Percentiles rank a stretch among this genome's conserved stretches.
These are phyloP conservation scores for Thermoascus crustaceus DNA, from an alignment of 2,329 filamentous ascomycete species.

Conservation along the genomic window DNA sequence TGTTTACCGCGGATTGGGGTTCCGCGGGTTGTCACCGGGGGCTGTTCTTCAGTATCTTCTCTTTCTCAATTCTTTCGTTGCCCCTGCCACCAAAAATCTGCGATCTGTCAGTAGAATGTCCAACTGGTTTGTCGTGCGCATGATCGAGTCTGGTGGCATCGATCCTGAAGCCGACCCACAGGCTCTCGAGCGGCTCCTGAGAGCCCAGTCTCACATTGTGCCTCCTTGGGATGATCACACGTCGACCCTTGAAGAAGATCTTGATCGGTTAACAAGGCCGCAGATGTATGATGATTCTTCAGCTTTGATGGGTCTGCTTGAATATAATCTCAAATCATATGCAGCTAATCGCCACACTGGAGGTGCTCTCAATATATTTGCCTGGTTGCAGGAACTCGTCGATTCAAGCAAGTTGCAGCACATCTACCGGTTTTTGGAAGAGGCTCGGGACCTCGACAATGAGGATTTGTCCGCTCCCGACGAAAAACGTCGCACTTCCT, in stretches of 20 bases:
- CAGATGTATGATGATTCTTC: conserved; percentile 27
- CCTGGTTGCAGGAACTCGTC: conserved; percentile 25
- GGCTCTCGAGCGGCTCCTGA: conserved; percentile 35
- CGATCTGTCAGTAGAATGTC: conserved; percentile 21
- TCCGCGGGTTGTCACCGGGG: conserved; percentile 22
- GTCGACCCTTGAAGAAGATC: conserved; percentile 10
- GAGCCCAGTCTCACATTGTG: conserved; percentile 19
- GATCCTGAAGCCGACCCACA: conserved; percentile 38
- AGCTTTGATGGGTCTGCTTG: conserved; percentile 24
- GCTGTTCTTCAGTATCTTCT: conserved; percentile 19
- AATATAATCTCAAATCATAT: conserved; percentile 24
- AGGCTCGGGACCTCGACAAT: conserved; percentile 9
- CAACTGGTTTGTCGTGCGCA: conserved; percentile 39
- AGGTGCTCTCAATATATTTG: conserved; percentile 21
- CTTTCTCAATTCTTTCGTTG: conserved; percentile 16
- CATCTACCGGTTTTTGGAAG: conserved; percentile 24
- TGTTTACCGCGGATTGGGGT: conserved; percentile 33
- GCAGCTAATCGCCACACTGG: conserved; percentile 16
- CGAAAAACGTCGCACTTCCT: too few relatives aligned
- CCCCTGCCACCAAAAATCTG: conserved; percentile 13
- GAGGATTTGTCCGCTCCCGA: conserved; percentile 2
- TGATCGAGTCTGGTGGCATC: conserved; percentile 43
- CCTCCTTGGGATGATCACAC: conserved; percentile 24
- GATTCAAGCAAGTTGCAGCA: conserved; percentile 29
- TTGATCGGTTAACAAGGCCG: conserved; percentile 16